A percentile compares a stretch with the other conserved stretches of the same genome.
phyloP scores from a whole-genome alignment of 352 stramenopile genomes.

The Phytophthora podocarpi region DNA sequence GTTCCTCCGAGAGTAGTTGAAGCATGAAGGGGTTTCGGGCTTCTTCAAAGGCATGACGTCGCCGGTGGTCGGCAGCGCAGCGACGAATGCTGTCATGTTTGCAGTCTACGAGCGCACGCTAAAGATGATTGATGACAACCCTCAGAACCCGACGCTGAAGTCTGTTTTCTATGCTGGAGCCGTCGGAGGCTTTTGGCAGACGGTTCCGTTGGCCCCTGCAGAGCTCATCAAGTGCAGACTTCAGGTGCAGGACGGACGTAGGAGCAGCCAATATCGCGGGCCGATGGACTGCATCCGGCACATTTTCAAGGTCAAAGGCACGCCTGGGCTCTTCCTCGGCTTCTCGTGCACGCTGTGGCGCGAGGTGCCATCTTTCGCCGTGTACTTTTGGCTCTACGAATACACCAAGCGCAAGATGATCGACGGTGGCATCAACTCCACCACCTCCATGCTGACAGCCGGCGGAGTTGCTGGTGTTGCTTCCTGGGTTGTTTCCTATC shows the following conservation, averaged over 20 bases:
- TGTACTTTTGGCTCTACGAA: constrained; percentile 89
- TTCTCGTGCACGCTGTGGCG: constrained; percentile 77
- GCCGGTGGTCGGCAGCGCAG: constrained; percentile 80
- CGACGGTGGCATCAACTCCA: constrained; percentile 49
- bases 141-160: constrained; percentile 53
- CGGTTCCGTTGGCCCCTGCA: constrained; percentile 69
- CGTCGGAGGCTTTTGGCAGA: constrained; percentile 81
- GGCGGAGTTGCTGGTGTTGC: constrained; percentile 76
- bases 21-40: constrained; percentile 72
- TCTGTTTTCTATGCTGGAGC: constrained; percentile 76
- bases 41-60: constrained; percentile 90
- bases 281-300: constrained; percentile 80
- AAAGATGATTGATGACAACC: constrained; percentile 59
- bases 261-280: constrained; percentile 58
- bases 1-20: no score
- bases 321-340: constrained; percentile 72
- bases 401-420: constrained; percentile 78
- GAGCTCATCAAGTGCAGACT: constrained; percentile 87
- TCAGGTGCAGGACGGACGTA: constrained; percentile 74
- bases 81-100: constrained; percentile 90
- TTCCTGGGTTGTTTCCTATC: constrained; percentile 85
- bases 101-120: constrained; percentile 79
- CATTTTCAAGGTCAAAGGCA: constrained; percentile 64
- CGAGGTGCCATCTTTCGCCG: constrained; percentile 81
- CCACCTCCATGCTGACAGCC: constrained; percentile 83